These are phyloP conservation scores for Penicillium mononematosum DNA, from an alignment of 495 filamentous ascomycete species.

Conservation along the genomic window DNA sequence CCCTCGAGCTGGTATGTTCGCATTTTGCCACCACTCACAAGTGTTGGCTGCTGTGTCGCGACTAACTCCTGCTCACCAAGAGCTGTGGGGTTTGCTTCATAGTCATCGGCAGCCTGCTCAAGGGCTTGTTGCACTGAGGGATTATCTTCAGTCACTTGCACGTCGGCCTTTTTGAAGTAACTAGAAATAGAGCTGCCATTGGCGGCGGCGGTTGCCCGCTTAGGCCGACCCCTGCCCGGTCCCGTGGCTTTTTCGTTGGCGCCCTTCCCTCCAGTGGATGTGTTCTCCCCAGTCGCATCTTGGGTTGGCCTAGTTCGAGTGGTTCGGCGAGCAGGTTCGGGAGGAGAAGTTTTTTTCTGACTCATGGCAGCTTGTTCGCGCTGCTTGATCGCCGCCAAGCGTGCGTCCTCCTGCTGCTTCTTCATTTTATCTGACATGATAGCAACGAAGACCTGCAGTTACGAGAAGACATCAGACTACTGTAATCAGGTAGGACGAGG, in stretches of 20 bases:
- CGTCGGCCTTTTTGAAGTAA: constrained; percentile 58
- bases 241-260: constrained; percentile 15
- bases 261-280: constrained; percentile 19
- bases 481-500: not conserved
- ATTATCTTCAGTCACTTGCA: constrained; percentile 52
- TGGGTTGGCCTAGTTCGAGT: constrained; percentile 37
- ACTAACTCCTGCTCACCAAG: constrained; percentile 75
- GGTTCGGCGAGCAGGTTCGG: constrained; percentile 24
- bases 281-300: constrained; percentile 27
- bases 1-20: constrained; percentile 92
- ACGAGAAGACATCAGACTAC: not conserved
- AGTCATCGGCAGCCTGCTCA: constrained; percentile 54
- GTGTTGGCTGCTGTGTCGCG: constrained; percentile 79
- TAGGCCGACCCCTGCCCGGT: constrained; percentile 31
- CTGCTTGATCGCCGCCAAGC: constrained; percentile 45
- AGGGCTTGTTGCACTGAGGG: constrained; percentile 53
- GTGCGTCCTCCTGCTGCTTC: constrained; percentile 58
- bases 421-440: constrained; percentile 65
- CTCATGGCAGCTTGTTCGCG: constrained; percentile 29
- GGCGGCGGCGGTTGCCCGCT: constrained; percentile 27
- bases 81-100: constrained; percentile 56
- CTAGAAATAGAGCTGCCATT: constrained; percentile 50
- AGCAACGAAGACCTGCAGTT: constrained; percentile 42
- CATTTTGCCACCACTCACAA: constrained; percentile 88
- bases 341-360: constrained; percentile 16